These are phyloP conservation scores for Aspergillus glaucus DNA, from an alignment of 2,329 filamentous ascomycete genomes.

Conservation along the genomic window DNA sequence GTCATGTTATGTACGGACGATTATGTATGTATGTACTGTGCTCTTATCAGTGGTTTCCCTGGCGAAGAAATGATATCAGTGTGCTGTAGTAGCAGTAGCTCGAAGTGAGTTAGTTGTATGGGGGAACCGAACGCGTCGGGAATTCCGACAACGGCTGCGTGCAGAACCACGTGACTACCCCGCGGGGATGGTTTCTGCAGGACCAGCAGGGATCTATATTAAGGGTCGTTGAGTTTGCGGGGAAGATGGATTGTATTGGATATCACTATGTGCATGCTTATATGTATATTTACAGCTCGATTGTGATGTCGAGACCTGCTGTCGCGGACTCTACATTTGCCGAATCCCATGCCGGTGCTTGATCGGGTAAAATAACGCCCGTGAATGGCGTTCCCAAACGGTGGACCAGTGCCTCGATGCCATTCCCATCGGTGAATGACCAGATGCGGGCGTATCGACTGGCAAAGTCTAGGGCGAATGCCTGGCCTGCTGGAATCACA, in stretches of 20 bases:
- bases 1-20: conserved; percentile 2
- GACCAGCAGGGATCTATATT: background rate
- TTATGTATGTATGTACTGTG: background rate
- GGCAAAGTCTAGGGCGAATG: conserved; percentile 41
- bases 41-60: background rate
- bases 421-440: conserved; percentile 45
- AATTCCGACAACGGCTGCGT: conserved; percentile 11
- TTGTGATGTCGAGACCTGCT: conserved; percentile 12
- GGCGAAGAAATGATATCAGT: background rate
- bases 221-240: background rate
- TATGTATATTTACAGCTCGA: conserved; percentile 5
- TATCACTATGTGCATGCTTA: too few relatives aligned
- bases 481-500: conserved; percentile 42
- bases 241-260: too few relatives aligned
- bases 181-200: background rate
- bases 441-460: conserved; percentile 45
- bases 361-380: conserved; percentile 36
- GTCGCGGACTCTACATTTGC: conserved; percentile 13
- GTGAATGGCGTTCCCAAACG: conserved; percentile 29
- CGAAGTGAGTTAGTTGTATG: background rate
- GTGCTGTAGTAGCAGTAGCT: background rate
- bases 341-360: conserved; percentile 19
- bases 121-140: conserved; percentile 9
- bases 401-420: conserved; percentile 44
- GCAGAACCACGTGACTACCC: conserved; percentile 11